Conservation (phyloP, 345 rosid genomes). For the Ricinus communis region DNA sequence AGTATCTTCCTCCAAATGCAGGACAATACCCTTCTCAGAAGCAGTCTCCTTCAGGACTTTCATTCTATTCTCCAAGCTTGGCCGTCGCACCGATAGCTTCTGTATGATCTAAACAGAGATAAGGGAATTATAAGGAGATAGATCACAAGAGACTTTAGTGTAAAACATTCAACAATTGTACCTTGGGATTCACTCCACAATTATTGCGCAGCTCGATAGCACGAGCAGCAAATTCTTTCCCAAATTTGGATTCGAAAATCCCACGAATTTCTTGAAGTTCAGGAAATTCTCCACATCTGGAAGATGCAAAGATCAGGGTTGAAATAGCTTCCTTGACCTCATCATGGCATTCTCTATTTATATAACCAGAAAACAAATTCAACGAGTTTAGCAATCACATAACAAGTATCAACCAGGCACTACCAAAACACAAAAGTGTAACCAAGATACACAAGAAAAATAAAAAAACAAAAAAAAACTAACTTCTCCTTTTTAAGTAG, state of each 20-base stretch:
- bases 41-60: slow-evolving; percentile 41
- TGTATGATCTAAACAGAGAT: slow-evolving; percentile 37
- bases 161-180: background rate
- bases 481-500: slow-evolving; percentile 44
- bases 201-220: slow-evolving; percentile 41
- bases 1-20: slow-evolving; percentile 26
- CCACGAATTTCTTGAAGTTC: slow-evolving; percentile 47
- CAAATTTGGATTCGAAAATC: slow-evolving; percentile 30
- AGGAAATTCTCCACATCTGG: slow-evolving; percentile 57
- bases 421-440: too few species aligned
- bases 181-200: slow-evolving; percentile 48
- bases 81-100: slow-evolving; percentile 40
- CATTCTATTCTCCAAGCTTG: slow-evolving; percentile 42
- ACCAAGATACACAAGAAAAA: too few species aligned
- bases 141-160: background rate
- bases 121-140: background rate
- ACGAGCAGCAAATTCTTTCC: slow-evolving; percentile 40
- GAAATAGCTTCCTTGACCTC: slow-evolving; percentile 53
- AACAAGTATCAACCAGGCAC: background rate
- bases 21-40: slow-evolving; percentile 30
- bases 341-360: slow-evolving; percentile 54
- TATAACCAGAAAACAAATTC: background rate
- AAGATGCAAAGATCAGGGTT: slow-evolving; percentile 56
- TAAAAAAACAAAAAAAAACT: too few species aligned
- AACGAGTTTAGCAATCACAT: background rate